phyloP scores from a whole-genome alignment of 1,139 yeast genomes.

The Hyphopichia buzzinii region DNA sequence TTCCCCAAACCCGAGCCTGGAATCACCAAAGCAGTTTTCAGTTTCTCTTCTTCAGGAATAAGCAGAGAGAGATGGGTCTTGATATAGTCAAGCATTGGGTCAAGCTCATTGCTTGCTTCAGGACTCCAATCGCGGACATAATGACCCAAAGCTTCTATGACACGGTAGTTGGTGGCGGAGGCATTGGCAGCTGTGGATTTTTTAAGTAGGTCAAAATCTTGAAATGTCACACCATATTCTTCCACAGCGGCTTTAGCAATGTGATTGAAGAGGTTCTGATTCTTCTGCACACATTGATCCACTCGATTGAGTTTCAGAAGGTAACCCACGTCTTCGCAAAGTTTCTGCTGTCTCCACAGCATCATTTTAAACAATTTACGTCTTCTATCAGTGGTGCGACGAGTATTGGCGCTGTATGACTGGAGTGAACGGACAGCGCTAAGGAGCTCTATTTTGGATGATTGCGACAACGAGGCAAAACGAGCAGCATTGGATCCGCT shows the following conservation, averaged over 20 bases:
- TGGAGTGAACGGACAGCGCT: constrained; percentile 54
- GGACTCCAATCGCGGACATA: constrained; percentile 70
- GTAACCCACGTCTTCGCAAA: constrained; percentile 57
- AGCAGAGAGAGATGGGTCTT: constrained; percentile 24
- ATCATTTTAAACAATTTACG: constrained; percentile 45
- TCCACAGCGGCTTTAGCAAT: constrained; percentile 43
- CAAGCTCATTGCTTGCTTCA: constrained; percentile 43
- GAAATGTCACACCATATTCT: constrained; percentile 36
- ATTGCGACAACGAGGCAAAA: constrained; percentile 16
- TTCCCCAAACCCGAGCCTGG: constrained; percentile 85
- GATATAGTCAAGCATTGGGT: constrained; percentile 54
- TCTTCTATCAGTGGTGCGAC: constrained; percentile 45
- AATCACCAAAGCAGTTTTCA: constrained; percentile 50
- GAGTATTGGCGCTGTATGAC: constrained; percentile 39
- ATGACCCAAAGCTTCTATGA: constrained; percentile 72
- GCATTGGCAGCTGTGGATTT: constrained; percentile 15
- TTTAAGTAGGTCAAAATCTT: constrained; percentile 37
- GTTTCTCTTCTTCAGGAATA: constrained; percentile 21
- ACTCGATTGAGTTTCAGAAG: constrained; percentile 46
- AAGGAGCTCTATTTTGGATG: constrained; percentile 34
- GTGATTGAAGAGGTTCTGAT: constrained; percentile 43
- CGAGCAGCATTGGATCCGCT: constrained; percentile 10
- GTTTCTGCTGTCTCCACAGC: constrained; percentile 54
- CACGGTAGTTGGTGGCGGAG: constrained; percentile 48
- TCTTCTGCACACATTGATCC: constrained; percentile 43